Conservation (phyloP, 1,284 basidiomycete genomes). For the Phellopilus nigrolimitatus region DNA sequence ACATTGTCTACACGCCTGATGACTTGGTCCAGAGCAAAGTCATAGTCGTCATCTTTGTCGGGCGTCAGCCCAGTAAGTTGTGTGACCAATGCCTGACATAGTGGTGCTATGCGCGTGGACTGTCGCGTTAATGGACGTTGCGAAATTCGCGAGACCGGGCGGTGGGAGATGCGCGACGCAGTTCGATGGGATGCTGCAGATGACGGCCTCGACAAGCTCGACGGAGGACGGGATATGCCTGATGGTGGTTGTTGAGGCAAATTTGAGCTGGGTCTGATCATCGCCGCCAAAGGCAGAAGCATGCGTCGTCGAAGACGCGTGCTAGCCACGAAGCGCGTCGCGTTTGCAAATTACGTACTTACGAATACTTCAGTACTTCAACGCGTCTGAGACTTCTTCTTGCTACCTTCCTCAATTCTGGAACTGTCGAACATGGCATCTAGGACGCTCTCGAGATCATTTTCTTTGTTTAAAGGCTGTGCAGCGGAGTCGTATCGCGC, state of each 20-base stretch:
- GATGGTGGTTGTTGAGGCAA: not conserved
- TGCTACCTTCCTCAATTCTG: not conserved
- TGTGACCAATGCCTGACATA: slow-evolving; percentile 51
- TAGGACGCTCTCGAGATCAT: not conserved
- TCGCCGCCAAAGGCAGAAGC: too few species aligned
- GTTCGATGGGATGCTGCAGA: slow-evolving; percentile 41
- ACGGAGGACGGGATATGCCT: slow-evolving; percentile 22
- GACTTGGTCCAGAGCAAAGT: slow-evolving; percentile 47
- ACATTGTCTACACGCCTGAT: slow-evolving; percentile 45
- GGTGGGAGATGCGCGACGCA: slow-evolving; percentile 50
- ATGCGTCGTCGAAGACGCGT: too few species aligned
- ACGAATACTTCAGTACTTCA: not conserved
- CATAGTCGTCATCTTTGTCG: slow-evolving; percentile 40
- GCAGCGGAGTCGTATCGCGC: slow-evolving; percentile 20
- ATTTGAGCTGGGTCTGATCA: too few species aligned
- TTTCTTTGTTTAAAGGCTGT: not conserved
- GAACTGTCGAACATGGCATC: not conserved
- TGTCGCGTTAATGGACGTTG: slow-evolving; percentile 43
- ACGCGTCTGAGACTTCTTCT: not conserved
- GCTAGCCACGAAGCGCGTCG: not conserved
- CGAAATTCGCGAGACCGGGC: slow-evolving; percentile 38
- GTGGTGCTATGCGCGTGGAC: slow-evolving; percentile 46
- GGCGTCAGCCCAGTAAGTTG: slow-evolving; percentile 41
- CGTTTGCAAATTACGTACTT: not conserved
- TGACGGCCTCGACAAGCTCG: slow-evolving; percentile 29